phyloP scores from a whole-genome alignment of 257 asterid genomes.

The Knoxia roxburghii region DNA sequence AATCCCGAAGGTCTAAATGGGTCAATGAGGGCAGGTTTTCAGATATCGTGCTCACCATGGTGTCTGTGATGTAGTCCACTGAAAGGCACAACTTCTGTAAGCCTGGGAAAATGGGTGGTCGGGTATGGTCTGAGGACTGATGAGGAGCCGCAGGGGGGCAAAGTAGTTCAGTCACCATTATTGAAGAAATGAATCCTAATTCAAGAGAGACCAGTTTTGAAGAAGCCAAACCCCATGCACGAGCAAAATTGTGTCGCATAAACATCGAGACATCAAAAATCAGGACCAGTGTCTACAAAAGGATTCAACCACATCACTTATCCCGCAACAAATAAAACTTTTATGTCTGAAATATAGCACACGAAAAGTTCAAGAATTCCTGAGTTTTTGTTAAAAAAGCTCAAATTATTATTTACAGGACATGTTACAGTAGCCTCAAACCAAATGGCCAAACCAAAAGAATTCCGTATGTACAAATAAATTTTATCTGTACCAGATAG shows the following conservation, averaged over 20 bases:
- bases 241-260: slow-evolving; percentile 67
- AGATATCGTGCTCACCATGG: slow-evolving; percentile 68
- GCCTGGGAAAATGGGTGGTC: slow-evolving; percentile 51
- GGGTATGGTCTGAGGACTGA: slow-evolving; percentile 37
- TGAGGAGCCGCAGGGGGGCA: slow-evolving; percentile 52
- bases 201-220: slow-evolving; percentile 68
- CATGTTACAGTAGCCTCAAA: background rate
- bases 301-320: slow-evolving; percentile 26
- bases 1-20: slow-evolving; percentile 87
- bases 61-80: slow-evolving; percentile 91
- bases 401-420: background rate
- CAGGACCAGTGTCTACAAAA: slow-evolving; percentile 73
- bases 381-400: background rate
- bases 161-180: slow-evolving; percentile 77
- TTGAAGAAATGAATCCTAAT: slow-evolving; percentile 80
- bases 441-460: background rate
- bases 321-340: background rate
- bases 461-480: background rate
- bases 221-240: slow-evolving; percentile 73
- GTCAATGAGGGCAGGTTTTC: slow-evolving; percentile 49
- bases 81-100: slow-evolving; percentile 67
- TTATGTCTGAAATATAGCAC: background rate
- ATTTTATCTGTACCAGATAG: background rate
- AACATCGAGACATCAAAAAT: slow-evolving; percentile 83
- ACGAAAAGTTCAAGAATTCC: background rate